These are phyloP conservation scores for Aspergillus sp. DNA, from an alignment of 2,329 filamentous ascomycete genomes.

Conservation along the genomic window DNA sequence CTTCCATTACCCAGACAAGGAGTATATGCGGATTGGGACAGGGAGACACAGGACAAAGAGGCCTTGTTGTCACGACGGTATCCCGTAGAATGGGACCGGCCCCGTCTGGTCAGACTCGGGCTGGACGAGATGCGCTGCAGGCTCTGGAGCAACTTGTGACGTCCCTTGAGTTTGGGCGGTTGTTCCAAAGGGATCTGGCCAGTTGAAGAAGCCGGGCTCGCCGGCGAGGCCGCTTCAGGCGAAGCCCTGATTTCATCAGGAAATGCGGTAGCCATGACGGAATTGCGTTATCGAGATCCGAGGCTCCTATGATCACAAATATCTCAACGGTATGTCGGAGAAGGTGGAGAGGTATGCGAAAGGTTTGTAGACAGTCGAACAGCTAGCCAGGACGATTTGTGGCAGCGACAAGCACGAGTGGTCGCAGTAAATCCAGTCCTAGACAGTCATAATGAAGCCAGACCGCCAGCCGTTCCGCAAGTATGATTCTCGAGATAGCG, in stretches of 20 bases:
- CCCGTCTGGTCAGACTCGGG: constrained; percentile 66
- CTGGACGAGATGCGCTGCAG: constrained; percentile 82
- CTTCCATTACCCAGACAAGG: constrained; percentile 58
- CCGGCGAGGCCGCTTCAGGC: constrained; percentile 36
- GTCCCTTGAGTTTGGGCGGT: constrained; percentile 64
- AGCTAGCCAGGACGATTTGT: background rate
- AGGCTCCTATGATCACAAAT: background rate
- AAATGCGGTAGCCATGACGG: constrained; percentile 33
- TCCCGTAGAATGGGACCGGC: constrained; percentile 66
- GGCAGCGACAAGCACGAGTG: constrained; percentile 15
- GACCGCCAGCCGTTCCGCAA: constrained; percentile 5
- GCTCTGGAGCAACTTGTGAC: constrained; percentile 69
- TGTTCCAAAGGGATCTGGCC: constrained; percentile 43
- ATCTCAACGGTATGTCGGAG: background rate
- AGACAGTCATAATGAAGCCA: constrained; percentile 20
- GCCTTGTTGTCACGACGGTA: constrained; percentile 65
- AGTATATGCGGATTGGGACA: constrained; percentile 56
- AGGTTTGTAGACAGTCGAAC: background rate
- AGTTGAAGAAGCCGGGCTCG: constrained; percentile 35
- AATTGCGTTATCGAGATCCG: background rate
- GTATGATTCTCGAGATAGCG: constrained; percentile 5
- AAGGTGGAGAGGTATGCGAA: background rate
- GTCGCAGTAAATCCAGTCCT: constrained; percentile 15
- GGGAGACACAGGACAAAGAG: constrained; percentile 65
- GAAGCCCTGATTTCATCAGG: constrained; percentile 34